phyloP scores from a whole-genome alignment of 805 yeast genomes.

The Vanderwaltozyma tropicalis region DNA sequence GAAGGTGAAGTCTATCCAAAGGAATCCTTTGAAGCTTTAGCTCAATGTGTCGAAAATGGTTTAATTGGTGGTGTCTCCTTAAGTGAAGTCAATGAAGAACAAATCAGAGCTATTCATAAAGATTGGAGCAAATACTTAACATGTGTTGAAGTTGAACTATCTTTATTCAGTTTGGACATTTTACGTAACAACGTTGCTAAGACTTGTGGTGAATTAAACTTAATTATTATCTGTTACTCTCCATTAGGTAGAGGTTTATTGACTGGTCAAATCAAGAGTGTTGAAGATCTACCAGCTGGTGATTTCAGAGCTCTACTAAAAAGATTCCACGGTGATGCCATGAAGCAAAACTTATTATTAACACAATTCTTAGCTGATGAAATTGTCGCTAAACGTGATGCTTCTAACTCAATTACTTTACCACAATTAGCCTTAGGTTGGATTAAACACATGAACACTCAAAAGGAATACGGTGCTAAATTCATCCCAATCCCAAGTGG shows the following conservation, averaged over 20 bases:
- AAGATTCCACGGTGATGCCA: constrained; percentile 49
- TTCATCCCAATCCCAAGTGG: constrained; percentile 79
- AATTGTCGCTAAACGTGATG: constrained; percentile 38
- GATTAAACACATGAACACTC: constrained; percentile 36
- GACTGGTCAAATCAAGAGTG: constrained; percentile 46
- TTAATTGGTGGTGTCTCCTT: constrained; percentile 60
- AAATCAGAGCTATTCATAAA: constrained; percentile 48
- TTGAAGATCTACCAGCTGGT: constrained; percentile 41
- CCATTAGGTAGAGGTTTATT: constrained; percentile 75
- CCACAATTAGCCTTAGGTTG: constrained; percentile 69
- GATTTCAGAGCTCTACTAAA: constrained; percentile 46
- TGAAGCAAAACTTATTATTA: constrained; percentile 41
- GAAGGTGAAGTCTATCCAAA: constrained; percentile 32
- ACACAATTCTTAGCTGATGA: constrained; percentile 38
- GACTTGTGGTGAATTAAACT: constrained; percentile 43
- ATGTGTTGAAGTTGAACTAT: constrained; percentile 70
- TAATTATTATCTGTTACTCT: constrained; percentile 71
- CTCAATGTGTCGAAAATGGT: constrained; percentile 52
- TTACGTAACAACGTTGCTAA: constrained; percentile 52
- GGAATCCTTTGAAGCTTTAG: constrained; percentile 45
- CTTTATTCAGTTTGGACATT: constrained; percentile 57
- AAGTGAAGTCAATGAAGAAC: constrained; percentile 57
- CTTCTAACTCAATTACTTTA: constrained; percentile 38
- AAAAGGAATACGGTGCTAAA: constrained; percentile 33
- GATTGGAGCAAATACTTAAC: constrained; percentile 43